Conservation (phyloP, 331 rosid genomes). For the Prunus yedoensis region DNA sequence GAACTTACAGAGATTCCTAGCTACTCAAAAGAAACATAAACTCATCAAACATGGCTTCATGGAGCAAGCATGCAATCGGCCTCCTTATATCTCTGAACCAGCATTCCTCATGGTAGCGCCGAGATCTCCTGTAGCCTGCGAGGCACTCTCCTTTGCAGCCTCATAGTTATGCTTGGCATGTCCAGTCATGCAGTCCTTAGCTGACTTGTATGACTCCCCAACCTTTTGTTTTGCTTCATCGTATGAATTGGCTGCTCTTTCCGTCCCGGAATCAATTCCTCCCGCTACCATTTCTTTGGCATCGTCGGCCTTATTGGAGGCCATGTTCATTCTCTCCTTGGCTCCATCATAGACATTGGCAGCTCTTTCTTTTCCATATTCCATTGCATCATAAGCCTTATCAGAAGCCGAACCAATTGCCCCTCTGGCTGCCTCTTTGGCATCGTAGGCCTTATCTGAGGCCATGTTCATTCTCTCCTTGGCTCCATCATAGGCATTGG, state of each 20-base stretch:
- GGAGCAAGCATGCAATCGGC: not conserved
- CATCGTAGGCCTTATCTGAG: not conserved
- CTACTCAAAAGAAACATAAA: not conserved
- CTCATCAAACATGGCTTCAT: not conserved
- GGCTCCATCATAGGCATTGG: constrained; percentile 3
- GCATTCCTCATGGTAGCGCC: constrained; percentile 52
- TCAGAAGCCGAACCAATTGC: not conserved
- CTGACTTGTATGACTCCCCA: constrained; percentile 22
- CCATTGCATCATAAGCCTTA: constrained; percentile 11
- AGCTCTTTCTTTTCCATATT: not conserved
- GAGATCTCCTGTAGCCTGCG: constrained; percentile 47
- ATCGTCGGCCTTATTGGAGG: constrained; percentile 5
- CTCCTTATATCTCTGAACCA: constrained; percentile 29
- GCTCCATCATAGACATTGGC: not conserved
- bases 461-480: not conserved
- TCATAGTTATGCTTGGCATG: constrained; percentile 43
- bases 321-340: not conserved
- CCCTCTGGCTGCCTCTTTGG: constrained; percentile 5
- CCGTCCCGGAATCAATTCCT: constrained; percentile 26
- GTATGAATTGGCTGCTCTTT: constrained; percentile 22
- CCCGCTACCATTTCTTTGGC: constrained; percentile 31
- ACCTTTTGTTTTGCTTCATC: constrained; percentile 23
- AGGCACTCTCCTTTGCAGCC: constrained; percentile 60
- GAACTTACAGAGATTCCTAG: not conserved
- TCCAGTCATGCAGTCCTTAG: constrained; percentile 30